Evolutionary conservation across 1,284 basidiomycete species (phyloP).

Genomic region (Lignosus rhinocerotis): DNA sequence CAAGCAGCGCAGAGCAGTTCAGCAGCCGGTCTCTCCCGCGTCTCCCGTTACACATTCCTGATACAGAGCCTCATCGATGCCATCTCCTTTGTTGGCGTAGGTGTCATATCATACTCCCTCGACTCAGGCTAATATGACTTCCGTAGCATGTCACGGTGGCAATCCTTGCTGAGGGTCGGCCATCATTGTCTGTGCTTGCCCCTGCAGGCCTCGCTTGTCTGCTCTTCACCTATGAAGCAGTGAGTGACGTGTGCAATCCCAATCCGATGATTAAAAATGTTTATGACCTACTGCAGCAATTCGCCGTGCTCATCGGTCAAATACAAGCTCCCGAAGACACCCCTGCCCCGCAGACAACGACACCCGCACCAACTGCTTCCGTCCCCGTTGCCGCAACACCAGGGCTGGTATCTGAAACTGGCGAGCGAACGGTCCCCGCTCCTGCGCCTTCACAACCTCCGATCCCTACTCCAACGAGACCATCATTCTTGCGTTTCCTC

Average conservation of each 20-base stretch:
- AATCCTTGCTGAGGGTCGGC: slow-evolving; percentile 76
- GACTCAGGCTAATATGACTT: no score
- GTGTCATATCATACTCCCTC: slow-evolving; percentile 9
- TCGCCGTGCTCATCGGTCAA: slow-evolving; percentile 75
- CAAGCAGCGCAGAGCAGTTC: slow-evolving; percentile 78
- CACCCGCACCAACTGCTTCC: slow-evolving; percentile 25
- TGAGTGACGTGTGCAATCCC: slow-evolving; percentile 38
- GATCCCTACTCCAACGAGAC: slow-evolving; percentile 23
- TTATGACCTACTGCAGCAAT: slow-evolving; percentile 61
- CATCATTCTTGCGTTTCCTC: slow-evolving; percentile 48
- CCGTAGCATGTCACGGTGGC: slow-evolving; percentile 76
- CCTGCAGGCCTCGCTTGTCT: slow-evolving; percentile 80
- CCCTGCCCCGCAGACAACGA: slow-evolving; percentile 30
- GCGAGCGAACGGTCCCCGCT: slow-evolving; percentile 20
- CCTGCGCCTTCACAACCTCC: slow-evolving; percentile 25
- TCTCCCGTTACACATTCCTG: slow-evolving; percentile 82
- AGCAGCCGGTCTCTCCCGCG: slow-evolving; percentile 72
- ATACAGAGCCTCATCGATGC: slow-evolving; percentile 77
- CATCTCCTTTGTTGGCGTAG: slow-evolving; percentile 74
- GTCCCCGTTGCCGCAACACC: background rate
- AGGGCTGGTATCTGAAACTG: slow-evolving; percentile 7
- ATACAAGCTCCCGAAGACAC: slow-evolving; percentile 80
- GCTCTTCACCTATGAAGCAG: slow-evolving; percentile 72
- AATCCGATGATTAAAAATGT: background rate
- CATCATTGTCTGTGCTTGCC: slow-evolving; percentile 76